Base-by-base conservation (phyloP, 805 yeast species). In the Candida oleophila region DNA sequence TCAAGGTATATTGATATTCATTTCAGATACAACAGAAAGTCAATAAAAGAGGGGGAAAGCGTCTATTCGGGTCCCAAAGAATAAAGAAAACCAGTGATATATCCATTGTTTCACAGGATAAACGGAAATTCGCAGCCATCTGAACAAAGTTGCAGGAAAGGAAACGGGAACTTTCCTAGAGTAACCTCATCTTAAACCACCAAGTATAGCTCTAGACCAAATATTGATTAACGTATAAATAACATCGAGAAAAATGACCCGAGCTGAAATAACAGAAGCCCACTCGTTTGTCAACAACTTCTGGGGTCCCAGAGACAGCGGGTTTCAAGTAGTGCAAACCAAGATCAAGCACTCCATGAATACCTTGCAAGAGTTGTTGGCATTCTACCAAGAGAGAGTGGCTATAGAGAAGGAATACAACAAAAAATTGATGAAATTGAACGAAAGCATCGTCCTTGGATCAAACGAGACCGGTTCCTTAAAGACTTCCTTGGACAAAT, bases 331-430 rank as follows among this genome's bases (percentile, higher is more conserved):
- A 9, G 65, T 89, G 16, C 73, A 79, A 44, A 74, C 70, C 50
- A 77, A 83, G 48, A 76, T 85, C 70, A 76, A 78, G 53, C 74
- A 79, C 48, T 80, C 89, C 7, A 70, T 78, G 36, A 75, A 73
- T 41, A 83, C 94, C 11, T 56, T 69, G 42, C 62, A 64, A 34
- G 73, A 70, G 47, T 57, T 70, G 36, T 53, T 65, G 28, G 62
- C 60, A 14, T 69, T 62, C 49, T 71, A 69, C 49, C 59, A 59
- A 30, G 73, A 71, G 48, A 67, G 84, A 34, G 66, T 78, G 1
- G 69, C 78, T 14, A 76, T 89, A 35, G 96, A 89, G 56, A 85
- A 82, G 49, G 96, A 89, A 21, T 87, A 87, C 57, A 67, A 83
- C 34, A 76, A 78, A 46, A 75, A 73, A 48, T 61, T 89, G 53